Base-by-base conservation (phyloP, 805 yeast species). In the Candida coquimbonensis region DNA sequence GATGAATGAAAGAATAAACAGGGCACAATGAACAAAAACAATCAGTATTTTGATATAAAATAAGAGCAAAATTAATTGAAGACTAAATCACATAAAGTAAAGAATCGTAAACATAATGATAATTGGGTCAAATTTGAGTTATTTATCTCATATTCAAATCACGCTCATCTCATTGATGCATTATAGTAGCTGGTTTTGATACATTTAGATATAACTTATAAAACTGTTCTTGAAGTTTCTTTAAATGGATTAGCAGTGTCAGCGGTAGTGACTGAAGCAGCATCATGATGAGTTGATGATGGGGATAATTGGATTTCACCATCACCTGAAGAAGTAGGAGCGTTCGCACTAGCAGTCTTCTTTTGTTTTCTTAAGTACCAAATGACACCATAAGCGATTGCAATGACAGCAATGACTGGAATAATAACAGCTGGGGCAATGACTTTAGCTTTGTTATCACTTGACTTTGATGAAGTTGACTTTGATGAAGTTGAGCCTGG, bases 381-480 rank as follows among this genome's bases (percentile, higher is more conserved):
- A 43, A 64, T 44, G 26, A 68, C 65, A 42, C 52, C 62, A 34
- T 46, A 49, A 2, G 63, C 59, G 33, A 69, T 53, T 1, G 55
- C 50, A 19, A 55, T 49, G 19, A 64, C 57, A 4, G 58, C 68
- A 12, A 68, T 61, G 8, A 70, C 66, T 40, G 74, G 74, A 11
- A 69, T 70, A 21, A 70, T 64, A 13, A 70, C 73, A 13, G 73
- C 72, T 43, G 74, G 73, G 13, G 65, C 73, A 38, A 70, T 66
- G 3, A 53, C 56, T 43, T 60, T 62, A 16, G 61, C 63, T 1
- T 63, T 61, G 29, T 39, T 50, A 14, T 37, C 40, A 17, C 29
- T 36, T 5, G 40, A 27, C 3, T 53, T 49, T 7, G 53, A 46
- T 9, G 54, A 42, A n/a, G 54, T 40, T 2, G 29, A 25, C 2